Evolutionary conservation across 805 yeast genomes (phyloP).

Genomic region (Teunomyces pallodes): DNA sequence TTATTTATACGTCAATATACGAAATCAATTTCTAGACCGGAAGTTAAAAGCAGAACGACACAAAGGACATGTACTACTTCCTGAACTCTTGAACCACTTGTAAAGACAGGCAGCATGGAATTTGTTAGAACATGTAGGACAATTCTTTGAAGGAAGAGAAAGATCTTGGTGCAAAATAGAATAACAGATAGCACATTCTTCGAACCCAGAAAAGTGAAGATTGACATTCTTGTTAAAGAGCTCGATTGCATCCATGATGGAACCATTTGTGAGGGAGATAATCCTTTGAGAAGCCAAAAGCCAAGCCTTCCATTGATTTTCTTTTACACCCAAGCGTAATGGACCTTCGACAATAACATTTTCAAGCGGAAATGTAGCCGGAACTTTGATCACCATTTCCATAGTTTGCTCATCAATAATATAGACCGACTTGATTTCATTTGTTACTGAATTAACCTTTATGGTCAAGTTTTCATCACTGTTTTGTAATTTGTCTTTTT

Average conservation of each 20-base stretch:
- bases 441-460: constrained; percentile 56
- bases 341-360: constrained; percentile 76
- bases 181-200: constrained; percentile 96
- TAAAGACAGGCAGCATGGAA: constrained; percentile 95
- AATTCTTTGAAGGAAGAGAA: constrained; percentile 82
- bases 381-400: constrained; percentile 75
- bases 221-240: constrained; percentile 71
- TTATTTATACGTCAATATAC: background rate
- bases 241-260: constrained; percentile 65
- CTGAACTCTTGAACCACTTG: constrained; percentile 96
- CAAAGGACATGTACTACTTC: constrained; percentile 89
- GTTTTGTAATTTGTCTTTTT: constrained; percentile 30
- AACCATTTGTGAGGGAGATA: constrained; percentile 70
- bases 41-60: constrained; percentile 72
- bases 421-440: constrained; percentile 71
- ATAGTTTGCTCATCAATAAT: constrained; percentile 83
- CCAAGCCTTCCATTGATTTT: constrained; percentile 94
- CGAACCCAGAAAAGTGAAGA: constrained; percentile 88
- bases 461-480: constrained; percentile 51
- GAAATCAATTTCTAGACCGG: constrained; percentile 15
- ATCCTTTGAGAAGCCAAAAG: constrained; percentile 84
- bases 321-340: constrained; percentile 81
- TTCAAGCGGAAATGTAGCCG: constrained; percentile 73
- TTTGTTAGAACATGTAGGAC: constrained; percentile 88
- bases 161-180: constrained; percentile 87